Evolutionary conservation across 805 yeast genomes (phyloP).

Genomic region (Wickerhamomyces bisporus): DNA sequence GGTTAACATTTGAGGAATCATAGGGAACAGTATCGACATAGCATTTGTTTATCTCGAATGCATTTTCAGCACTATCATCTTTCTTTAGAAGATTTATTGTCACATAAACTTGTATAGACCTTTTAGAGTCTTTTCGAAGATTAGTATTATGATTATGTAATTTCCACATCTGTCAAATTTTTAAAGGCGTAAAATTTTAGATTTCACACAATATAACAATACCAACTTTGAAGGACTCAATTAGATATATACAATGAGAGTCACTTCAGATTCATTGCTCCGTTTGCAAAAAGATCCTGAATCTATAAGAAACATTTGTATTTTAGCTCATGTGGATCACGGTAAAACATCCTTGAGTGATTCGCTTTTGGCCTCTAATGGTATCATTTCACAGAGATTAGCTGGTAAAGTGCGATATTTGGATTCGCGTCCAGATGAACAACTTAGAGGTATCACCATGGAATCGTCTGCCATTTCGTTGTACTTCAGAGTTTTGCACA

Average conservation of each 20-base stretch:
- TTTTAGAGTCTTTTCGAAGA: too few species aligned
- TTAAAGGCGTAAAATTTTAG: neutral
- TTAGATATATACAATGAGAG: too few species aligned
- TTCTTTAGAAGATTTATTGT: too few species aligned
- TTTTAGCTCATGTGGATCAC: slow-evolving; percentile 97
- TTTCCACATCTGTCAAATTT: too few species aligned
- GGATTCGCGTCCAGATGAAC: slow-evolving; percentile 95
- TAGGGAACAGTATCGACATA: too few species aligned
- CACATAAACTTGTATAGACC: too few species aligned
- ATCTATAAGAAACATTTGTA: slow-evolving; percentile 83
- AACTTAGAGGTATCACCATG: slow-evolving; percentile 95
- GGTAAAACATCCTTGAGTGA: slow-evolving; percentile 96
- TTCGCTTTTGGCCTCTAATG: slow-evolving; percentile 88
- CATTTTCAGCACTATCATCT: too few species aligned
- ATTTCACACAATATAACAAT: neutral
- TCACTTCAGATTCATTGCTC: slow-evolving; percentile 59
- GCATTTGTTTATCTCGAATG: too few species aligned
- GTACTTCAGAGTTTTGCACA: slow-evolving; percentile 69
- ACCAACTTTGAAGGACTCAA: too few species aligned
- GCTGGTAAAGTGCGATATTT: slow-evolving; percentile 93
- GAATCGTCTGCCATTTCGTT: slow-evolving; percentile 92
- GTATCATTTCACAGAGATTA: slow-evolving; percentile 88
- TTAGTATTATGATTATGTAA: too few species aligned
- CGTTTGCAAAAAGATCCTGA: slow-evolving; percentile 65
- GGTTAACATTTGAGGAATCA: too few species aligned